Conservation (phyloP, 345 rosid genomes). For the Cochlearia excelsa region DNA sequence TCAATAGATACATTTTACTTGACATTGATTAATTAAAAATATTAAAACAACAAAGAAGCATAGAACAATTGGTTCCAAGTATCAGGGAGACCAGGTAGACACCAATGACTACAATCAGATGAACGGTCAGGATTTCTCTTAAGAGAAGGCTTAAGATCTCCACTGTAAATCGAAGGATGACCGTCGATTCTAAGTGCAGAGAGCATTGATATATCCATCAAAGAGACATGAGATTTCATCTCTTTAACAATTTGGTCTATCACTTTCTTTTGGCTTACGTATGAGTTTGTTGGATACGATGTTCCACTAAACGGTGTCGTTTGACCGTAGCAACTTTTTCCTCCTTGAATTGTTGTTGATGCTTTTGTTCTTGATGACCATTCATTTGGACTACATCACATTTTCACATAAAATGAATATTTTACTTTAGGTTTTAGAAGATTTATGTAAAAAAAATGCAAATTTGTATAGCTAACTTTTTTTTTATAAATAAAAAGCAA, state of each 20-base stretch:
- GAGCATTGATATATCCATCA: constrained; percentile 82
- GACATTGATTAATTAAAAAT: constrained; percentile 13
- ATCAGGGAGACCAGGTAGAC: constrained; percentile 97
- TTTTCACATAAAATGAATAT: neutral
- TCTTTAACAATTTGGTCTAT: constrained; percentile 52
- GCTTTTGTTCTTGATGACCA: constrained; percentile 36
- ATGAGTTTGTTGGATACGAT: constrained; percentile 52
- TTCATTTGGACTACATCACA: constrained; percentile 36
- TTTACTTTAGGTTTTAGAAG: neutral
- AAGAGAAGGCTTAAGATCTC: constrained; percentile 61
- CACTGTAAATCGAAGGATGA: constrained; percentile 93
- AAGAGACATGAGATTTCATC: constrained; percentile 51
- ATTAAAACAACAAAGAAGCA: constrained; percentile 53
- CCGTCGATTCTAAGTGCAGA: constrained; percentile 84
- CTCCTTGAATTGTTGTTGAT: constrained; percentile 30
- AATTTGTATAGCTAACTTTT: neutral
- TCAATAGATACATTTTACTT: constrained; percentile 28
- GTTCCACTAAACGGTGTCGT: constrained; percentile 58
- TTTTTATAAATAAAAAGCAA: neutral
- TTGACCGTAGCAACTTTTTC: constrained; percentile 77
- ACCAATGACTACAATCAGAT: constrained; percentile 99
- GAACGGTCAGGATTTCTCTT: constrained; percentile 63
- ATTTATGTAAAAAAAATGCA: neutral
- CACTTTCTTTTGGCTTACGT: constrained; percentile 67
- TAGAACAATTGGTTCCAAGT: constrained; percentile 87